A percentile compares a stretch with the other conserved stretches of the same genome.
phyloP scores from a whole-genome alignment of 1,139 yeast species.

The Entelexis sorbosivorans region DNA sequence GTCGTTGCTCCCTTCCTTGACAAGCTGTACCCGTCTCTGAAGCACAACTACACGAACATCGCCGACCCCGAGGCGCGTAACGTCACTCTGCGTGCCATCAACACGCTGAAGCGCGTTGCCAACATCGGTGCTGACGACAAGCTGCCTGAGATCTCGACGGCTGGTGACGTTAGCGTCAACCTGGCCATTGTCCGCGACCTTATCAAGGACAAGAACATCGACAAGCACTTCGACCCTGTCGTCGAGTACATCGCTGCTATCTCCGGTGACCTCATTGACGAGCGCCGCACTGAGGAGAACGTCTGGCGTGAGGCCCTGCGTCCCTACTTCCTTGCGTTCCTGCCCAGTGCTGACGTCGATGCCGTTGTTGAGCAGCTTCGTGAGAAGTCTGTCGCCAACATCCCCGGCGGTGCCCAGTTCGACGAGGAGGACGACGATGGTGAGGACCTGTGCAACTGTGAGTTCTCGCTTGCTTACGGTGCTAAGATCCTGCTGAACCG shows the following conservation, averaged over 20 bases:
- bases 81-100: conserved; percentile 92
- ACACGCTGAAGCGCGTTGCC: conserved; percentile 98
- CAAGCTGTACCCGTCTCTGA: conserved; percentile 90
- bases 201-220: conserved; percentile 57
- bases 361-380: conserved; percentile 89
- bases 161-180: conserved; percentile 91
- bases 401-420: conserved; percentile 88
- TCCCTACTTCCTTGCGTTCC: conserved; percentile 91
- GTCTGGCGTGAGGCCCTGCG: conserved; percentile 83
- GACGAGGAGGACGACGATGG: conserved; percentile 99
- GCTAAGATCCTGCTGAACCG: conserved; percentile 99
- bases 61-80: conserved; percentile 99
- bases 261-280: conserved; percentile 98
- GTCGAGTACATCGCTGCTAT: conserved; percentile 80
- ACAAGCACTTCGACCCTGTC: conserved; percentile 64
- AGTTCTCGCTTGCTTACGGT: conserved; percentile 99
- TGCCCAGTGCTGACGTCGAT: conserved; percentile 87
- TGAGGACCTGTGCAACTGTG: conserved; percentile 99
- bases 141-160: conserved; percentile 94
- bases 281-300: conserved; percentile 86
- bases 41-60: conserved; percentile 84
- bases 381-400: conserved; percentile 93
- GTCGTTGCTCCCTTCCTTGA: conserved; percentile 98
- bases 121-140: conserved; percentile 70
- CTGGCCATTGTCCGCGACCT: conserved; percentile 68